Percentiles rank a stretch among this genome's conserved stretches.
These are phyloP conservation scores for Cryptococcus amylolentus DNA, from an alignment of 1,284 basidiomycete species.

Conservation along the genomic window DNA sequence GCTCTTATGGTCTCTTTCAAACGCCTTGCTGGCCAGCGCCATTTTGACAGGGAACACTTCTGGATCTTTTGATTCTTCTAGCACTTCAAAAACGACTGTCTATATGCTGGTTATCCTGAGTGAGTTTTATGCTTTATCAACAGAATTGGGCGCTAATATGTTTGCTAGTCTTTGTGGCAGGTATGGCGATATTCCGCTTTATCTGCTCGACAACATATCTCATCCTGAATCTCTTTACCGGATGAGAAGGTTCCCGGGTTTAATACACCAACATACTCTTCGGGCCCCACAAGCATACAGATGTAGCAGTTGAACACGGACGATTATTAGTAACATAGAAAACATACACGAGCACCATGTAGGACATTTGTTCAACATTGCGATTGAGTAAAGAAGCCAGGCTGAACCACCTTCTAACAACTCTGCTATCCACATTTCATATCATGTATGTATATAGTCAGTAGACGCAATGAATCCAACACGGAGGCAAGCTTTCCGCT, in stretches of 20 bases:
- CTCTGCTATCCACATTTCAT: too few species aligned
- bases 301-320: too few species aligned
- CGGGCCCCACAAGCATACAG: too few species aligned
- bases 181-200: constrained; percentile 55
- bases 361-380: too few species aligned
- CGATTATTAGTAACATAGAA: too few species aligned
- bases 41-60: constrained; percentile 68
- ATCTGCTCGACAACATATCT: constrained; percentile 63
- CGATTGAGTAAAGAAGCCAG: too few species aligned
- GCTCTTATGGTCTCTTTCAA: constrained; percentile 41
- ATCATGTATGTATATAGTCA: too few species aligned
- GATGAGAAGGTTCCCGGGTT: constrained; percentile 39
- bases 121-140: constrained; percentile 33
- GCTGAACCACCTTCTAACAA: too few species aligned
- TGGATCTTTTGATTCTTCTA: constrained; percentile 58
- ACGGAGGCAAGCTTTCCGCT: too few species aligned
- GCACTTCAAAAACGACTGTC: constrained; percentile 54
- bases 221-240: constrained; percentile 61
- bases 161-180: constrained; percentile 48
- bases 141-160: neutral
- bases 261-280: too few species aligned
- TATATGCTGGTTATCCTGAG: constrained; percentile 46
- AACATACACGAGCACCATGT: too few species aligned
- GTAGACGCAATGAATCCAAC: too few species aligned
- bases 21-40: constrained; percentile 78